These are phyloP conservation scores for Chrysoporthe cubensis DNA, from an alignment of 2,329 filamentous ascomycete genomes.

Conservation along the genomic window DNA sequence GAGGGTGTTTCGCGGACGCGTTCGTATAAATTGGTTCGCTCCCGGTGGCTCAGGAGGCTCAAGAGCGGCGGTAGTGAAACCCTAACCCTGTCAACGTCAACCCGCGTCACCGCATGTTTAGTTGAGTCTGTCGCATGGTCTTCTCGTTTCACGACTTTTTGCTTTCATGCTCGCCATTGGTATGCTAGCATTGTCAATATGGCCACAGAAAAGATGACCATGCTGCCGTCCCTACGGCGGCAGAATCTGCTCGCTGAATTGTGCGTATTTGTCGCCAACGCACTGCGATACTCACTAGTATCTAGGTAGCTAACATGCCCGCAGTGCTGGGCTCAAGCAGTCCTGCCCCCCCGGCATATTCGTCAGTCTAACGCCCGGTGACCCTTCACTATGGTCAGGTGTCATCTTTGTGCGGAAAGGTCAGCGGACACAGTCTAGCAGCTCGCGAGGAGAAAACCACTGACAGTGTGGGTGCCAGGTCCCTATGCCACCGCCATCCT, in stretches of 20 bases:
- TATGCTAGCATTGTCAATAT: constrained; percentile 38
- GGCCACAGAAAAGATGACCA: constrained; percentile 49
- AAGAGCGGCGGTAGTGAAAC: not conserved
- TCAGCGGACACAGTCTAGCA: constrained; percentile 42
- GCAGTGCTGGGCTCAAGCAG: constrained; percentile 78
- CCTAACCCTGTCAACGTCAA: constrained; percentile 8
- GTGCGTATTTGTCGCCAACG: constrained; percentile 53
- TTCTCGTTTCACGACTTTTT: constrained; percentile 3
- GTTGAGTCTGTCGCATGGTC: not conserved
- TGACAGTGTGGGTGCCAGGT: constrained; percentile 53
- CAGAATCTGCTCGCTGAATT: constrained; percentile 83
- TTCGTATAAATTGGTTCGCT: no score
- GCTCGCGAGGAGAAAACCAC: constrained; percentile 23
- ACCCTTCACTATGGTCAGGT: constrained; percentile 85
- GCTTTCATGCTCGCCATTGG: constrained; percentile 17
- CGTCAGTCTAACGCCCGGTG: constrained; percentile 79
- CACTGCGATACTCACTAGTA: constrained; percentile 16
- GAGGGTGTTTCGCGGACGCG: no score
- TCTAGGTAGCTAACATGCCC: constrained; percentile 31
- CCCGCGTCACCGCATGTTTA: not conserved
- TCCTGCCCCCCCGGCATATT: constrained; percentile 86
- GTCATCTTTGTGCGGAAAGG: constrained; percentile 90
- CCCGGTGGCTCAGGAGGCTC: not conserved
- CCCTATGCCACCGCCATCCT: constrained; percentile 87
- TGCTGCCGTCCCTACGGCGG: constrained; percentile 63